Base-by-base conservation (phyloP, 306 rosid genomes). In the Glycine tomentella region DNA sequence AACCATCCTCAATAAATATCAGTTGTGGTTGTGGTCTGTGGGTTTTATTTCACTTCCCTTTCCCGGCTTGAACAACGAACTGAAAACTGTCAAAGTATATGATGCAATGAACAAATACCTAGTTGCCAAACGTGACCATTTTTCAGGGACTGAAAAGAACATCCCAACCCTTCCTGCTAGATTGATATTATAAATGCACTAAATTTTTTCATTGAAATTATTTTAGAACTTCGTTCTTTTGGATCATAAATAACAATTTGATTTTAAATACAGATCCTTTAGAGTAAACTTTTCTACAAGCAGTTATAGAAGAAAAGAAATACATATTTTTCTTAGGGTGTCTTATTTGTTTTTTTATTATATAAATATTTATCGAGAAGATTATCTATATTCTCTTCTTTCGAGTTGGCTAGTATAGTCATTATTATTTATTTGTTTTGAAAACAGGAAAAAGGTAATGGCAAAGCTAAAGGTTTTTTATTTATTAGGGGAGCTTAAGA, bases 161-260 rank as follows among this genome's bases (percentile, higher is more conserved):
- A 63, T 64, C 74, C 58, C 80, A 63, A 81, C 59, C 58, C 59
- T 20, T n/a, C n/a, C n/a, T n/a, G n/a, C n/a, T n/a, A n/a, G n/a
- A n/a, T n/a, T n/a, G n/a, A n/a, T n/a, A n/a, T n/a, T n/a, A n/a
- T n/a, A n/a, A n/a, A n/a, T n/a, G n/a, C n/a, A n/a, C n/a, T n/a
- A n/a, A n/a, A n/a, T n/a, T n/a, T n/a, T n/a, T n/a, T n/a, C n/a
- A n/a, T n/a, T n/a, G n/a, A n/a, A n/a, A 20, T 20, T 20, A 20
- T 20, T 20, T 20, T 20, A 20, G 25, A 20, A 0, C 25, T 20
- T 20, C 25, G 25, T 20, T 20, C 25, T 36, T 25, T 25, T 25
- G 31, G 31, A 25, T 25, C 4, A 25, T 25, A 25, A 25, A 20
- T 20, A 20, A 20, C 20, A 20, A 20, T 0, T 20, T 20, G 20